Conservation (phyloP, 306 rosid genomes). For the Vigna trinervia region DNA sequence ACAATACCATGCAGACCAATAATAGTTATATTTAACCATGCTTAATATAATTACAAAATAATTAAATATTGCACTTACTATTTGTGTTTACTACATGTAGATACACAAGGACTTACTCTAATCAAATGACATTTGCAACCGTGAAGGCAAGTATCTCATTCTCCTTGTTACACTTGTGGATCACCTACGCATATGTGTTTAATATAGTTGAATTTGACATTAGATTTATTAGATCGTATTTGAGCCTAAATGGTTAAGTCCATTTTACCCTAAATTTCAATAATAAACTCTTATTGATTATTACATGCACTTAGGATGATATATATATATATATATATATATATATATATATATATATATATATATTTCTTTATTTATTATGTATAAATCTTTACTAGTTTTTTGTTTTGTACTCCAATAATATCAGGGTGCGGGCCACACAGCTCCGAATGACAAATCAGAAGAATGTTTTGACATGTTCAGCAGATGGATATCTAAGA, state of each 20-base stretch:
- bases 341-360: too few relatives aligned
- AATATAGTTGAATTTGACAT: too few relatives aligned
- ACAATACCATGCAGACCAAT: too few relatives aligned
- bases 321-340: too few relatives aligned
- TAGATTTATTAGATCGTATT: too few relatives aligned
- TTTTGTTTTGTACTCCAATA: background rate
- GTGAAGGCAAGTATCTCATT: constrained; percentile 59
- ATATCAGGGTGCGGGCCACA: constrained; percentile 72
- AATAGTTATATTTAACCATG: background rate
- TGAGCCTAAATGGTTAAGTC: too few relatives aligned
- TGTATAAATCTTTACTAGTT: background rate
- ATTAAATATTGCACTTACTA: background rate
- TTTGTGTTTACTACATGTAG: constrained; percentile 35
- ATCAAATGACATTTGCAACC: constrained; percentile 72
- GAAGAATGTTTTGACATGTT: constrained; percentile 61
- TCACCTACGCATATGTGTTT: too few relatives aligned
- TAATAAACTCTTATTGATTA: too few relatives aligned
- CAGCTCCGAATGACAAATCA: constrained; percentile 56
- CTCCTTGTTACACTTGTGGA: background rate
- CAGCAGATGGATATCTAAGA: constrained; percentile 54
- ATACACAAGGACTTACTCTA: constrained; percentile 68
- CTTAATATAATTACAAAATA: background rate
- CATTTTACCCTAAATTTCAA: too few relatives aligned
- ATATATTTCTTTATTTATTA: too few relatives aligned
- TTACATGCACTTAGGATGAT: too few relatives aligned